Evolutionary conservation across 148 eudicot species (phyloP), one percentile per base, ranked within the genome.

Genomic region (Silene conica): DNA sequence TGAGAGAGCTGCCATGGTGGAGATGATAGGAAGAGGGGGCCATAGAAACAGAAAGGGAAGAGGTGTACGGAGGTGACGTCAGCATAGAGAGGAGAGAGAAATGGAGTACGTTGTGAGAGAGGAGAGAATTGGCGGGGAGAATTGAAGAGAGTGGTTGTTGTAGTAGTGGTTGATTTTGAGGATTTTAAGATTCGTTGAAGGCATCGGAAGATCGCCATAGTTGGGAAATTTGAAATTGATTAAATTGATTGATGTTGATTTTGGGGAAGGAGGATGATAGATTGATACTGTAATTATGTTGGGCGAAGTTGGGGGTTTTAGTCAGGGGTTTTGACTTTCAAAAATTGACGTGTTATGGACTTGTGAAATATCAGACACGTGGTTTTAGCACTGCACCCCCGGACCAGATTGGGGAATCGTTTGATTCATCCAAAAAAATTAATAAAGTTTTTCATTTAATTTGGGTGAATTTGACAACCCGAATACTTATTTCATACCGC

Each of bases 1-100:
- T 90, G 99, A 3, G 88, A 86, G 67, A 92, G 92, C 82, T 79
- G 88, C 86, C 89, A 92, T 2, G 96, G 96, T 12, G 93, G 86
- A 34, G 83, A 87, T 21, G 91, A 88, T 67, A 89, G 83, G 77
- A 91, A 94, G 67, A 89, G 89, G 2, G 97, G 93, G 23, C 93
- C 91, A 48, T 67, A 76, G 67, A 65, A 60, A 88, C 84, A 18
- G 75, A 84, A 19, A 48, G 86, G 83, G 69, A 85, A 63, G 78
- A 74, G 68, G 77, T 38, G 43, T 38, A 38, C 1, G 9, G 43
- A 38, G 7, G 60, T 26, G 74, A 63, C 71, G 69, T 73, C 81
- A 21, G 63, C 34, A 13, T 82, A 74, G 61, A 86, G 77, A 63
- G 91, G 86, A 79, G 84, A 80, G 82, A 84, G 81, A 72, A 79